phyloP scores from a whole-genome alignment of 441 rosid genomes.

The Croton setiger region DNA sequence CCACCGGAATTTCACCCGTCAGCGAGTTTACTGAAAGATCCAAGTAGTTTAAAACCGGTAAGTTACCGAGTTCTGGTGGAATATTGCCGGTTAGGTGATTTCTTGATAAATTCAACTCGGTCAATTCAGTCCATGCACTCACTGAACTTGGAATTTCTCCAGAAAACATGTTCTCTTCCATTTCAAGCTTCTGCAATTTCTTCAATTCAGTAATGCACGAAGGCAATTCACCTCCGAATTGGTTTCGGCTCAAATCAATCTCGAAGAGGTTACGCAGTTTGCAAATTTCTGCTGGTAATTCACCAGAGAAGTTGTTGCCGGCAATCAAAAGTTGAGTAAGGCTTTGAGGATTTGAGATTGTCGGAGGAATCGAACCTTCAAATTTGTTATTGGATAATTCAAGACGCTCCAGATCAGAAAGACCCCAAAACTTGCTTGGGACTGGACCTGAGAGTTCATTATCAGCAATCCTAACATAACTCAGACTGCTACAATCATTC shows the following conservation, averaged over 20 bases:
- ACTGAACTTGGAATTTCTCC: conserved; percentile 54
- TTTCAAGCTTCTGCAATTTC: conserved; percentile 41
- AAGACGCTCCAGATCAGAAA: conserved; percentile 27
- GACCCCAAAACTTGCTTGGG: conserved; percentile 56
- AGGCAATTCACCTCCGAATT: conserved; percentile 44
- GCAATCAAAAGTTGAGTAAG: conserved; percentile 32
- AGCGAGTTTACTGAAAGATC: conserved; percentile 58
- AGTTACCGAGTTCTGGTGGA: conserved; percentile 48
- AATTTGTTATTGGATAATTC: conserved; percentile 47
- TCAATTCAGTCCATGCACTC: conserved; percentile 38
- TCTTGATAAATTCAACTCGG: conserved; percentile 46
- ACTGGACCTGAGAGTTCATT: conserved; percentile 50
- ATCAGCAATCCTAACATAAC: conserved; percentile 41
- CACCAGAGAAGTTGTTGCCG: conserved; percentile 54
- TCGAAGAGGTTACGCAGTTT: conserved; percentile 23
- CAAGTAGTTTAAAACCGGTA: conserved; percentile 47
- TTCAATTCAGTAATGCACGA: conserved; percentile 41
- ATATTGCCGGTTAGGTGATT: conserved; percentile 55
- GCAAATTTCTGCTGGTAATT: conserved; percentile 46
- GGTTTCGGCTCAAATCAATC: conserved; percentile 42
- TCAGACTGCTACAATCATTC: conserved; percentile 45
- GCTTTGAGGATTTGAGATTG: conserved; percentile 30
- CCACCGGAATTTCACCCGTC: conserved; percentile 52
- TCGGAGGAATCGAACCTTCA: conserved; percentile 43
- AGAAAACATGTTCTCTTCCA: conserved; percentile 49